phyloP scores from a whole-genome alignment of 2,329 filamentous ascomycete species.

The Fusarium anthophilum region DNA sequence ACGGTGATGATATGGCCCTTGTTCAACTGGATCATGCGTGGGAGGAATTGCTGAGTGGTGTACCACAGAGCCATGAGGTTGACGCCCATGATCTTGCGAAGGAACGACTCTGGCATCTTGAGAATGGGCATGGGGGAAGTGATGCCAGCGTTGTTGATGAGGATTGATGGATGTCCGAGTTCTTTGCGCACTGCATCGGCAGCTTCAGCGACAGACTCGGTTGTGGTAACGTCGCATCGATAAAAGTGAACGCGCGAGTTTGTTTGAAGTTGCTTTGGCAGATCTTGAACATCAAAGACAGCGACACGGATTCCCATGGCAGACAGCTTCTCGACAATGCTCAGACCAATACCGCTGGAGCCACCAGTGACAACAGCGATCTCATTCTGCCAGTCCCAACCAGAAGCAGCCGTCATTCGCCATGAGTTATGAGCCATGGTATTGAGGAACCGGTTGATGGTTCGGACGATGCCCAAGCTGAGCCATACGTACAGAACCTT shows the following conservation, averaged over 20 bases:
- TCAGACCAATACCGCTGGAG: conserved; percentile 53
- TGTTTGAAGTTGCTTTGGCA: conserved; percentile 39
- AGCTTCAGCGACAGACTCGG: conserved; percentile 55
- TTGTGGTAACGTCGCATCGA: conserved; percentile 53
- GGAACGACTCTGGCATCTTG: conserved; percentile 61
- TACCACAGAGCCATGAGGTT: conserved; percentile 74
- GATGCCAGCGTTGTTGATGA: conserved; percentile 77
- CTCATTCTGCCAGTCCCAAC: conserved; percentile 52
- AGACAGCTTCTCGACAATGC: conserved; percentile 47
- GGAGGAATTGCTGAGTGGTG: conserved; percentile 72
- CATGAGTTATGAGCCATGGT: conserved; percentile 45
- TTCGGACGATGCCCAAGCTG: conserved; percentile 35
- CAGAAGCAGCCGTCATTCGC: conserved; percentile 30
- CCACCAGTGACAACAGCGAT: conserved; percentile 57
- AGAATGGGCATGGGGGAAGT: conserved; percentile 68
- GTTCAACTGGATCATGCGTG: conserved; percentile 67
- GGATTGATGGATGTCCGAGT: conserved; percentile 71
- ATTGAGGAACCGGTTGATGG: conserved; percentile 40
- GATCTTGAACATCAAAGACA: conserved; percentile 69
- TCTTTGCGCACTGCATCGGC: conserved; percentile 51
- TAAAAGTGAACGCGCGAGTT: conserved; percentile 44
- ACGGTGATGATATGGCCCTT: conserved; percentile 79
- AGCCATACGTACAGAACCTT: conserved; percentile 34
- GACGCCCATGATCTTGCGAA: conserved; percentile 73
- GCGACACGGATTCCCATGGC: conserved; percentile 67